Base-by-base conservation (phyloP, 2,329 filamentous ascomycete genomes). In the Dactylellina sp. region DNA sequence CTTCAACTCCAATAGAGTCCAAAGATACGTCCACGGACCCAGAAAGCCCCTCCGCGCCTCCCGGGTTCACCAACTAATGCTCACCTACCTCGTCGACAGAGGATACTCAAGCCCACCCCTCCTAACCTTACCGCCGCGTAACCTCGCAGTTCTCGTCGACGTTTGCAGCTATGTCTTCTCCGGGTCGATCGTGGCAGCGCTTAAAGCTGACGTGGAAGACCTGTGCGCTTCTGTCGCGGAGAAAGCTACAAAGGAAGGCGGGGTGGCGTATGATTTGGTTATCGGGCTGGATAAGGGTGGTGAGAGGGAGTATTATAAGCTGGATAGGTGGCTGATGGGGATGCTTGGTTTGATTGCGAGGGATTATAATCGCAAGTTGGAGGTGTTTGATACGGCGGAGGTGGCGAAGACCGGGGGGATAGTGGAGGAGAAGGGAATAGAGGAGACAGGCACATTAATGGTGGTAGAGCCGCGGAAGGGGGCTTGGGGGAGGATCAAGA, bases 291-390 rank as follows among this genome's bases (percentile, higher is more conserved):
- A 14, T 42, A 22, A n/a, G n/a, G 32, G 35, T 14, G 6, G 46
- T 7, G 24, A 22, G 9, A 9, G 42, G 5, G 22, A 32, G 14
- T 22, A 37, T 11, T 28, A 11, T 1, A 65, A 37, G 37, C 28
- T 72, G 32, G 44, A 60, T 37, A 52, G 56, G 11, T 72, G 60
- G 59, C 49, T 72, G 5, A 46, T 16, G 20, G 37, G 25, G 22
- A 40, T 72, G 37, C 12, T 59, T 32, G 12, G 37, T 37, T 14
- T n/a, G 0, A 59, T 53, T 50, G 52, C 18, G 32, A 28, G 18
- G 22, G 53, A 60, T 3, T 71, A 63, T 57, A 57, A 63, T 53
- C 1, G 24, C 16, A 32, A 20, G 16, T 32, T 62, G 56, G 22
- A 35, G 35, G 40, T n/a, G 22, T 49, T 22, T 47, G 44, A 25